These are phyloP conservation scores for Cladorrhinum samala DNA, from an alignment of 495 filamentous ascomycete genomes.

Conservation along the genomic window DNA sequence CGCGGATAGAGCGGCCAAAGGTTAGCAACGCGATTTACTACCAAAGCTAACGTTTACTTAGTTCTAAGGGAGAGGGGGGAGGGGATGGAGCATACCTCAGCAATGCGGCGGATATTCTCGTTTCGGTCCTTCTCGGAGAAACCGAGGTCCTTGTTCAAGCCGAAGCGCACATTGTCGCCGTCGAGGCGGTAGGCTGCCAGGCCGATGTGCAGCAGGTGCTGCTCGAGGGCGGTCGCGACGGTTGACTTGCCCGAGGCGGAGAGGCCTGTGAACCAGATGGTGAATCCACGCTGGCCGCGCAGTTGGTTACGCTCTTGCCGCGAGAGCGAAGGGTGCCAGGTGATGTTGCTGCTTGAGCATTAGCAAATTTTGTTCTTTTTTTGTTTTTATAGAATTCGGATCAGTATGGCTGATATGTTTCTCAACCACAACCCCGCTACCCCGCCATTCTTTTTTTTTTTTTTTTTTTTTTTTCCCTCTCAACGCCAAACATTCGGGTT, in stretches of 20 bases:
- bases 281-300: conserved; percentile 83
- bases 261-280: conserved; percentile 96
- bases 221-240: conserved; percentile 90
- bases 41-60: too few relatives aligned
- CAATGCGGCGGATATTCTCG: conserved; percentile 95
- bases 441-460: neutral
- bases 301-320: conserved; percentile 72
- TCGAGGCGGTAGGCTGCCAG: conserved; percentile 87
- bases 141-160: conserved; percentile 92
- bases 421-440: neutral
- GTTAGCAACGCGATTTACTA: conserved; percentile 1
- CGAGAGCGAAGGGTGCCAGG: conserved; percentile 89
- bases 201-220: conserved; percentile 80
- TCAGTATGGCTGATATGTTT: neutral
- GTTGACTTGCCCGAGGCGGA: conserved; percentile 95
- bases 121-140: conserved; percentile 89
- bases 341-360: conserved; percentile 71
- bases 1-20: neutral
- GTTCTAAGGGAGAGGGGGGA: too few relatives aligned
- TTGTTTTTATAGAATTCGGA: neutral
- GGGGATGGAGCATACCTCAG: conserved; percentile 73
- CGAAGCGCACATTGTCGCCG: conserved; percentile 98
- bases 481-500: too few relatives aligned
- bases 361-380: neutral
- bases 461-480: too few relatives aligned